These are phyloP conservation scores for Skeletonema costatum DNA, from an alignment of 108 stramenopile species.

Conservation along the genomic window DNA sequence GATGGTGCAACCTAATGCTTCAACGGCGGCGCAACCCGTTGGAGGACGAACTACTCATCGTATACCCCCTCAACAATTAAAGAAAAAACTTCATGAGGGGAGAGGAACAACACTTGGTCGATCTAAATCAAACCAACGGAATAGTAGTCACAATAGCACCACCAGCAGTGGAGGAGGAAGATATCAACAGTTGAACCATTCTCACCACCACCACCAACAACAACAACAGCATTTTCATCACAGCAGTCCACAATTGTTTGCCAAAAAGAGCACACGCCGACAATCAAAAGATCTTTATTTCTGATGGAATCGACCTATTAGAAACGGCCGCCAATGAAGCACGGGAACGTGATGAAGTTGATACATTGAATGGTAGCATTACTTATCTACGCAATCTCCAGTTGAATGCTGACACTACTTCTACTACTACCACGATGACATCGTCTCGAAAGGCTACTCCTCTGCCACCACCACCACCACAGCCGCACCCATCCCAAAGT, in stretches of 20 bases:
- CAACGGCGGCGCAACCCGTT: background rate
- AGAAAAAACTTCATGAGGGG: slow-evolving; percentile 13
- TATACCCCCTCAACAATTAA: slow-evolving; percentile 18
- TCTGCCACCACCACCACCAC: slow-evolving; percentile 8
- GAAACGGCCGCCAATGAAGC: slow-evolving; percentile 25
- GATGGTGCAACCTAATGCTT: background rate
- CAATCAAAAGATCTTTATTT: slow-evolving; percentile 5
- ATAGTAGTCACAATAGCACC: too few species aligned
- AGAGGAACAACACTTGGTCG: background rate
- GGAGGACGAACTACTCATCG: slow-evolving; percentile 5
- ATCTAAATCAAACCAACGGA: background rate
- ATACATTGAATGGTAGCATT: slow-evolving; percentile 20
- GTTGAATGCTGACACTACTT: background rate
- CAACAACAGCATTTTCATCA: background rate
- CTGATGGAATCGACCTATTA: slow-evolving; percentile 26
- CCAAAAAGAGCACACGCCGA: background rate
- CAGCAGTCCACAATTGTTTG: background rate
- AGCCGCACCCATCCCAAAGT: background rate
- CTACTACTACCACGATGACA: background rate
- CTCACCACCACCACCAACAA: background rate
- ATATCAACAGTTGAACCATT: background rate
- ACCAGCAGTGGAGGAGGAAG: background rate
- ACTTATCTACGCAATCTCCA: slow-evolving; percentile 26
- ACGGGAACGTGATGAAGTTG: slow-evolving; percentile 18
- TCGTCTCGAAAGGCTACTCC: slow-evolving; percentile 5